phyloP scores from a whole-genome alignment of 495 filamentous ascomycete species.

The Bryoglossum gracile region DNA sequence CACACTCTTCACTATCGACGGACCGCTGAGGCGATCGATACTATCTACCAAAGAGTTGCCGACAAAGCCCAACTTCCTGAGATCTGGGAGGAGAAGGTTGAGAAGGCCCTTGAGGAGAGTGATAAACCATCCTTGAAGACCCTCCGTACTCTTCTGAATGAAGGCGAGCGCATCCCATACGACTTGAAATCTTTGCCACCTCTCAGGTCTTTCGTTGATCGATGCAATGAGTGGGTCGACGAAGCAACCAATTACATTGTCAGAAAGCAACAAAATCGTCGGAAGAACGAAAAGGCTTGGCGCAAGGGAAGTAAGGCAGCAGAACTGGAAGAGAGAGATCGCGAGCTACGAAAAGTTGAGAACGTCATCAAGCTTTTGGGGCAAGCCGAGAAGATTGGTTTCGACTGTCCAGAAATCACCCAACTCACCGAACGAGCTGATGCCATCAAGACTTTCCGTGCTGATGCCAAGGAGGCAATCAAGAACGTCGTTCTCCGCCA shows the following conservation, averaged over 20 bases:
- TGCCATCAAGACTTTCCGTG: conserved; percentile 80
- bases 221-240: conserved; percentile 96
- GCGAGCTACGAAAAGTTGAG: conserved; percentile 81
- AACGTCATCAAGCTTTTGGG: conserved; percentile 80
- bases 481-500: conserved; percentile 48
- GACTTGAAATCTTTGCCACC: conserved; percentile 76
- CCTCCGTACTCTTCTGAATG: conserved; percentile 74
- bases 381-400: conserved; percentile 80
- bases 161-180: conserved; percentile 97
- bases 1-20: conserved; percentile 71
- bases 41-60: conserved; percentile 64
- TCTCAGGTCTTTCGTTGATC: conserved; percentile 83
- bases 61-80: conserved; percentile 85
- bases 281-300: conserved; percentile 94
- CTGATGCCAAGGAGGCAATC: conserved; percentile 63
- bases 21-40: conserved; percentile 59
- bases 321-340: conserved; percentile 83
- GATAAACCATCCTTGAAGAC: conserved; percentile 78
- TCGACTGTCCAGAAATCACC: conserved; percentile 90
- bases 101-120: conserved; percentile 73
- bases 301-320: conserved; percentile 62
- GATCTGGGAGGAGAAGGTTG: conserved; percentile 84
- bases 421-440: conserved; percentile 81
- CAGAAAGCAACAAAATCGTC: conserved; percentile 95
- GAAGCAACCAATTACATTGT: conserved; percentile 96